Base-by-base conservation (phyloP, 441 rosid genomes). In the Croton setiger region DNA sequence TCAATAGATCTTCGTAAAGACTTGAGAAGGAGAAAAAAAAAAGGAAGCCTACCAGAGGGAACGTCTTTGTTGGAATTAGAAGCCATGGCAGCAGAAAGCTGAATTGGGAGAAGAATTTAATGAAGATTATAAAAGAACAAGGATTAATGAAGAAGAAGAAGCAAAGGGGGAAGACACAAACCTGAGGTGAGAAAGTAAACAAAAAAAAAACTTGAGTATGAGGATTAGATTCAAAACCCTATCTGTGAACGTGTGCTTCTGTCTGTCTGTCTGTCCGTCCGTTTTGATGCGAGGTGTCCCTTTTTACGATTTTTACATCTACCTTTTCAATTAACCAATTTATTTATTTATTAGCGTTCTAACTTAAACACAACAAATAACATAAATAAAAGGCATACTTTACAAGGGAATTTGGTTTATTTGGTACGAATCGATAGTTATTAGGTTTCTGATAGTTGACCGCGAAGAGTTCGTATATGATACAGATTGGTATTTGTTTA, bases 41-140 rank as follows among this genome's bases (percentile, higher is more conserved):
- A 21, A 35, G 35, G 23, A 47, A 7, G 58, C 55, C 74, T 75
- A 88, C 97, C 91, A 64, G 85, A 76, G 37, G 84, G 75, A 74
- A 64, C 81, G 63, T 82, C 84, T 76, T 86, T 83, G 61, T 81
- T 81, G 60, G 86, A 78, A 80, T 75, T 76, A 56, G 93, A 84
- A 60, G 96, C 88, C 97, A 91, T 91, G 69, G 48, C 15, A 64
- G 48, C 27, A n/a, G 60, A 36, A 63, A 7, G 68, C 80, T 66
- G 74, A 68, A 73, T 41, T 52, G 4, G 33, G 20, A 18, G 12
- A 51, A 44, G 35, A 12, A 11, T 12, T 35, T 33, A 43, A 4
- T 1, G 15, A 9, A 9, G 13, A 37, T 33, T 4, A 13, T 2
- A 12, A n/a, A 14, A 35, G 2, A 6, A 36, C 1, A 6, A 49